Conservation (phyloP, 1,284 basidiomycete genomes). For the Peniophora sp. region DNA sequence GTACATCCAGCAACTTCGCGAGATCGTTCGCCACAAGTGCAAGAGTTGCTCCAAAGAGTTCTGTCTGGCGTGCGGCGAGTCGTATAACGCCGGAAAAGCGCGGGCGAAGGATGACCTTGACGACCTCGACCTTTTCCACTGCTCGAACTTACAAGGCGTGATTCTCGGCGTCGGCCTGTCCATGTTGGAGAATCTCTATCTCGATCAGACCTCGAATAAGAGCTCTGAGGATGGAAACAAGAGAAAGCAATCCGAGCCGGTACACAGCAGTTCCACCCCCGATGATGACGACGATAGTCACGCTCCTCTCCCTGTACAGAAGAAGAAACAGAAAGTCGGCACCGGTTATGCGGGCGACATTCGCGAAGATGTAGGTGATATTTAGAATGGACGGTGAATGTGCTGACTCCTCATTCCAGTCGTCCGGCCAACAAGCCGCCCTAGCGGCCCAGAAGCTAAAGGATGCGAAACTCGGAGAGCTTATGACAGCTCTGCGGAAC, state of each 20-base stretch:
- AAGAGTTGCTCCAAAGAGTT: constrained; percentile 55
- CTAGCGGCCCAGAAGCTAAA: constrained; percentile 60
- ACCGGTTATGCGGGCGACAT: constrained; percentile 78
- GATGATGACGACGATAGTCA: constrained; percentile 42
- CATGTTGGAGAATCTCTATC: constrained; percentile 67
- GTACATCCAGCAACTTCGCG: constrained; percentile 60
- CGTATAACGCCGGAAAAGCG: constrained; percentile 35
- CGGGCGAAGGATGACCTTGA: constrained; percentile 31
- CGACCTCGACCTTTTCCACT: constrained; percentile 72
- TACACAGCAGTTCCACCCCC: constrained; percentile 19
- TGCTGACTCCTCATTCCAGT: constrained; percentile 33
- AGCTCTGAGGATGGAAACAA: constrained; percentile 15
- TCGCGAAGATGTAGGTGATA: constrained; percentile 69
- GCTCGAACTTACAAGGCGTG: constrained; percentile 79
- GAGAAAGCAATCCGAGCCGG: constrained; percentile 22
- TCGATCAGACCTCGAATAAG: constrained; percentile 42
- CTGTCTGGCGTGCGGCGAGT: constrained; percentile 83
- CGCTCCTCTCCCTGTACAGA: constrained; percentile 31
- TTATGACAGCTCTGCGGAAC: constrained; percentile 63
- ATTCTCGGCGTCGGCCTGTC: constrained; percentile 80
- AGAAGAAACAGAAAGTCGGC: constrained; percentile 66
- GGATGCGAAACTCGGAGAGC: constrained; percentile 60
- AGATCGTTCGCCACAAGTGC: constrained; percentile 54
- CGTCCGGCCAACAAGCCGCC: constrained; percentile 71
- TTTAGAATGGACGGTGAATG: not conserved